A percentile compares a stretch with the other conserved stretches of the same genome.
Conservation (phyloP, 192 early-diverging fungal species). For the Funneliformis geosporum region DNA sequence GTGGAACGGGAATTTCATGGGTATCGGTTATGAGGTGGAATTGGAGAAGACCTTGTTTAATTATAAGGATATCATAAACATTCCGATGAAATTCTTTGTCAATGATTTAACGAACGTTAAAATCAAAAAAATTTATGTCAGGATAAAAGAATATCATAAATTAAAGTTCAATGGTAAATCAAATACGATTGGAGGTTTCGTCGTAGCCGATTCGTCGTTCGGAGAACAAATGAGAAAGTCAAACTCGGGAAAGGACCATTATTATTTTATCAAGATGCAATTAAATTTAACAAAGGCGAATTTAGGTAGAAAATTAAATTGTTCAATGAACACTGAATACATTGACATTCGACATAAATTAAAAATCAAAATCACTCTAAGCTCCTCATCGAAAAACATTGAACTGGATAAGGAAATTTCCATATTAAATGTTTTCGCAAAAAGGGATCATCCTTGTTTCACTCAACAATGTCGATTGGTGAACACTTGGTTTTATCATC, state of each 20-base stretch:
- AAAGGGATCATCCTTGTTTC: neutral
- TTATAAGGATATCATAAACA: neutral
- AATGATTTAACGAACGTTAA: neutral
- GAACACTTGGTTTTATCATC: neutral
- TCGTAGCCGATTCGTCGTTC: neutral
- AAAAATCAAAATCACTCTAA: neutral
- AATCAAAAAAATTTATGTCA: neutral
- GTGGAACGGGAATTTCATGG: neutral
- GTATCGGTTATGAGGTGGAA: neutral
- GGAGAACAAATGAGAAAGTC: neutral
- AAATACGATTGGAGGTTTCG: neutral
- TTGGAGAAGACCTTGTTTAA: neutral
- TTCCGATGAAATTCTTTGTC: neutral
- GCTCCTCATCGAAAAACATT: neutral
- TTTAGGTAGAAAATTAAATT: neutral
- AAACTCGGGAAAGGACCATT: neutral
- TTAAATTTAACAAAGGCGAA: neutral
- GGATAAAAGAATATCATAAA: neutral
- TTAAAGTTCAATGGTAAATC: neutral
- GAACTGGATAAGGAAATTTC: neutral
- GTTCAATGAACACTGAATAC: neutral
- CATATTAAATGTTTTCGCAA: neutral
- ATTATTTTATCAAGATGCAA: neutral
- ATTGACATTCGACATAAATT: neutral
- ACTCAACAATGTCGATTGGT: neutral